Conservation (phyloP, 805 yeast species). For the Cyberlindnera subsufficiens region DNA sequence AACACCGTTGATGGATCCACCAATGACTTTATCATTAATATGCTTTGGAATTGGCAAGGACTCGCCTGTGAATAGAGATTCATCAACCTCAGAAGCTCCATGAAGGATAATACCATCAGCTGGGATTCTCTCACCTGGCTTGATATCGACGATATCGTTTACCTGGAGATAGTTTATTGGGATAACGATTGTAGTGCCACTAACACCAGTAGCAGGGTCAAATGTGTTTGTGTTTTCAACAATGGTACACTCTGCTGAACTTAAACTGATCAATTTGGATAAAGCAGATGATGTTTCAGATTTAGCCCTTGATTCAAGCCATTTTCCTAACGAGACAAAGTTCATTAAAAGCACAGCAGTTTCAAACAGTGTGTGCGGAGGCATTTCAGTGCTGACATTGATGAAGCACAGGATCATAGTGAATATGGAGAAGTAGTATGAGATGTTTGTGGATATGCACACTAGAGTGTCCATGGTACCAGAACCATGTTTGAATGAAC, state of each 20-base stretch:
- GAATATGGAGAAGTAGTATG: slow-evolving; percentile 67
- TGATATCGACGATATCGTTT: slow-evolving; percentile 68
- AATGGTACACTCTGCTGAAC: slow-evolving; percentile 73
- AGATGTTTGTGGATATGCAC: slow-evolving; percentile 72
- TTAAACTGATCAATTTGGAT: slow-evolving; percentile 69
- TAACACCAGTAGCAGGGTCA: slow-evolving; percentile 11
- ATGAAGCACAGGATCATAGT: slow-evolving; percentile 49
- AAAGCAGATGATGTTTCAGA: slow-evolving; percentile 90
- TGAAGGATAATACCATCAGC: slow-evolving; percentile 80
- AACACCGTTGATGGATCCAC: slow-evolving; percentile 86
- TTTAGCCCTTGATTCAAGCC: slow-evolving; percentile 86
- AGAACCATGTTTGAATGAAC: slow-evolving; percentile 61
- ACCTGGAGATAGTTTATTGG: slow-evolving; percentile 72
- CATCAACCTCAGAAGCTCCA: slow-evolving; percentile 84
- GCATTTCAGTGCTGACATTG: slow-evolving; percentile 30
- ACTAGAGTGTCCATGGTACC: slow-evolving; percentile 93
- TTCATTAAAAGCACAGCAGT: slow-evolving; percentile 80
- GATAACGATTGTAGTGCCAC: slow-evolving; percentile 39
- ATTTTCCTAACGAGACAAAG: slow-evolving; percentile 86
- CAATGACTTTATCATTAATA: slow-evolving; percentile 61
- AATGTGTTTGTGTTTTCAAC: slow-evolving; percentile 34
- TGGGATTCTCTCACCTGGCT: slow-evolving; percentile 86
- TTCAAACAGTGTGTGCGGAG: slow-evolving; percentile 76
- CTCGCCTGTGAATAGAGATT: slow-evolving; percentile 90
- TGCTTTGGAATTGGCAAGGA: slow-evolving; percentile 65